Base-by-base conservation (phyloP, 768 basidiomycete species). In the Lactarius akahatsu region DNA sequence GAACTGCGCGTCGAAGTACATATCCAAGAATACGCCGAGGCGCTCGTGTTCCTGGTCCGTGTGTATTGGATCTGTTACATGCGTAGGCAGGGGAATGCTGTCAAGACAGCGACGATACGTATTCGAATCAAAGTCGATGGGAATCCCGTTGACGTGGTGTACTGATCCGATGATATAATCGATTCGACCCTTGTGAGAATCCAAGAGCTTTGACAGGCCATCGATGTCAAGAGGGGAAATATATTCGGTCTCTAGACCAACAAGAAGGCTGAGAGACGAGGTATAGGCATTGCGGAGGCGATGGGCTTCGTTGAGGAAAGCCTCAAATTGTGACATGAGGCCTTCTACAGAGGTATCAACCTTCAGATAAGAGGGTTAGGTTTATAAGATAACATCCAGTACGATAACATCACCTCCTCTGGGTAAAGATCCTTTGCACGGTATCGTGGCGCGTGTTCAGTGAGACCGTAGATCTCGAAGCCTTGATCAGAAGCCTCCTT, bases 391-490 rank as follows among this genome's bases (percentile, higher is more conserved):
- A 52, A 41, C 50, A 61, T 47, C 36, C 70, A 65, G 50, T 52
- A 38, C 56, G 56, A 52, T 59, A 61, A 52, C 38, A 79, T 72
- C 74, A 96, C 95, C 86, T 99, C 97, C 80, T 98, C 97, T 23
- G 96, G 96, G 76, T 97, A 98, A 34, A 98, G 79, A 74, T 99
- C 95, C 40, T 82, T 75, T 2, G 71, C 64, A 64, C 93, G 83
- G 77, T 95, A 96, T 32, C 96, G 86, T 32, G 97, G 96, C 60
- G 90, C 90, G 76, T 98, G 97, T 78, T 98, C 97, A 4, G 89
- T 92, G 65, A 98, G 79, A 1, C 96, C 94, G 73, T 88, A 98
- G 0, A 90, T 80, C 65, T 83, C 78, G 74, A 98, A 98, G 0
- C 87, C 85, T 74, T 90, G 85, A 8, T 78, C 75, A 64, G 96